Conservation (phyloP, 2,329 filamentous ascomycete genomes). For the Alternaria sp. region DNA sequence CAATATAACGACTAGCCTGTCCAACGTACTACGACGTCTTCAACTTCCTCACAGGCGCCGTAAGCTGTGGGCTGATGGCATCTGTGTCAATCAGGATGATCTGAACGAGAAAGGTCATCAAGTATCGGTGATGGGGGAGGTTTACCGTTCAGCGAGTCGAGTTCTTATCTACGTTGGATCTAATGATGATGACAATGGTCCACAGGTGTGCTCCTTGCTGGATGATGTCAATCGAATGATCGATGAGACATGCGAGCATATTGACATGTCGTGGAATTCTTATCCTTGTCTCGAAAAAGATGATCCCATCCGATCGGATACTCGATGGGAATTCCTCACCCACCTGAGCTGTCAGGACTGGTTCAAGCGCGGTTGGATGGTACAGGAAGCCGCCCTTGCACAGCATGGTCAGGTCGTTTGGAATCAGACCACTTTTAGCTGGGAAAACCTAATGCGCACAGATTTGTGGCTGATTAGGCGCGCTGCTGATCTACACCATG, state of each 20-base stretch:
- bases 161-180: conserved; percentile 21
- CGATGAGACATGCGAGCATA: not conserved
- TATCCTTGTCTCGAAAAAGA: conserved; percentile 1
- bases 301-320: not conserved
- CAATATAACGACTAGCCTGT: conserved; percentile 15
- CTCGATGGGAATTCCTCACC: conserved; percentile 12
- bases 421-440: too few species aligned
- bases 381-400: too few species aligned
- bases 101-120: conserved; percentile 24
- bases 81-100: conserved; percentile 27
- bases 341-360: conserved; percentile 4
- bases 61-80: conserved; percentile 25
- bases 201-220: conserved; percentile 10
- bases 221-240: conserved; percentile 13
- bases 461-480: too few species aligned
- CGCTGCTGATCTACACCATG: too few species aligned
- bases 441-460: too few species aligned
- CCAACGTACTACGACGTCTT: conserved; percentile 14
- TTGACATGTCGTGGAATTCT: not conserved
- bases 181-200: conserved; percentile 9
- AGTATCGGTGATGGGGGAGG: conserved; percentile 22
- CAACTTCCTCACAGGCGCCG: conserved; percentile 9
- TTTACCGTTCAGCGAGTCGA: conserved; percentile 18
- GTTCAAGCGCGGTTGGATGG: conserved; percentile 18
- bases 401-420: too few species aligned